These are phyloP conservation scores for Exsudoporus floridanus DNA, from an alignment of 1,284 basidiomycete species.

Conservation along the genomic window DNA sequence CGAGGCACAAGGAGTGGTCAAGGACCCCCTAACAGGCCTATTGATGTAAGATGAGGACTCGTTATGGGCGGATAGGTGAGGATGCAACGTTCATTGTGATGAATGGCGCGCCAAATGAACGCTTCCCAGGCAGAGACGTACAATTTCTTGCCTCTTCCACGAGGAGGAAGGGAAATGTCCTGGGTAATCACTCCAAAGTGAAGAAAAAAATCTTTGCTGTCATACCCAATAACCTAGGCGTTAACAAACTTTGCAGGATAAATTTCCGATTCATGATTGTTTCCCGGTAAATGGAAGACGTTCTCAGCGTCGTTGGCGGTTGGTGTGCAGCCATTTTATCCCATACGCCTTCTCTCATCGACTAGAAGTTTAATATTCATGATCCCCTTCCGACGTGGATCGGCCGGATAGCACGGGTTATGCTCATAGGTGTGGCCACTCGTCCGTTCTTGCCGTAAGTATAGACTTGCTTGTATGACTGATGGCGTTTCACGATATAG, in stretches of 20 bases:
- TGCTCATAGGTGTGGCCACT: conserved; percentile 25
- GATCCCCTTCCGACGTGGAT: conserved; percentile 30
- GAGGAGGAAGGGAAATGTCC: conserved; percentile 17
- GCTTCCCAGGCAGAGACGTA: conserved; percentile 8
- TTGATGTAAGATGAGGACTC: conserved; percentile 21
- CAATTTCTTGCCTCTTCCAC: conserved; percentile 17
- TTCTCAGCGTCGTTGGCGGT: conserved; percentile 15
- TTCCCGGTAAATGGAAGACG: conserved; percentile 21
- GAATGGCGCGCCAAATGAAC: not conserved
- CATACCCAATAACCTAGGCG: not conserved
- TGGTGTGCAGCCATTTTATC: conserved; percentile 23
- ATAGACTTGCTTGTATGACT: not conserved
- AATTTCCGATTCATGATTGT: conserved; percentile 21
- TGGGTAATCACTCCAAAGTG: conserved; percentile 20
- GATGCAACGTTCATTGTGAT: conserved; percentile 3
- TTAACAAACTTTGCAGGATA: conserved; percentile 4
- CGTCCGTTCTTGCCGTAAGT: conserved; percentile 29
- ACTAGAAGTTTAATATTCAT: conserved; percentile 29
- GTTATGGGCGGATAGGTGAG: conserved; percentile 7
- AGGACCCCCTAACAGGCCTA: conserved; percentile 25
- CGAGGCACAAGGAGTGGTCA: conserved; percentile 19
- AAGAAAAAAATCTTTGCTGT: not conserved
- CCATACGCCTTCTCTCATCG: conserved; percentile 15
- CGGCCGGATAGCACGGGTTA: conserved; percentile 20
- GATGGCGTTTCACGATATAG: conserved; percentile 6